Conservation (phyloP, 2,329 filamentous ascomycete species). For the Aspergillus viridinutans region DNA sequence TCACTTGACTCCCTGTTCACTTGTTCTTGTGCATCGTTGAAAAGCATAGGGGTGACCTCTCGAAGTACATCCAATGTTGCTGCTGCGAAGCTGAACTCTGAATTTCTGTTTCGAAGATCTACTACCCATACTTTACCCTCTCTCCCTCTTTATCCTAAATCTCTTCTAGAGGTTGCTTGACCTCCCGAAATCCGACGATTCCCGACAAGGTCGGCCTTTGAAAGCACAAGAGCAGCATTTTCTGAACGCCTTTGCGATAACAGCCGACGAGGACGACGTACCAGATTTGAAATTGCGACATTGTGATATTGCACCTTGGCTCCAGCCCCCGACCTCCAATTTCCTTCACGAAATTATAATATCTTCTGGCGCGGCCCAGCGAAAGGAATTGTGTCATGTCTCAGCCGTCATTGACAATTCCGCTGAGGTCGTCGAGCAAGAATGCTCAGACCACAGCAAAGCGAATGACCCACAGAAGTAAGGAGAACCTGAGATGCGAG, state of each 20-base stretch:
- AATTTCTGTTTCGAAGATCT: neutral
- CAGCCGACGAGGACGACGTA: neutral
- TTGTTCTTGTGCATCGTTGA: neutral
- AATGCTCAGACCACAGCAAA: constrained; percentile 10
- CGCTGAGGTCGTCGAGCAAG: constrained; percentile 15
- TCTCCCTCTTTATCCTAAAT: neutral
- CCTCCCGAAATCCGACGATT: neutral
- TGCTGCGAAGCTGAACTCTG: neutral
- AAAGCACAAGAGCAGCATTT: neutral
- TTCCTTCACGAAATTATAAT: neutral
- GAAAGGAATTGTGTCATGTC: constrained; percentile 6
- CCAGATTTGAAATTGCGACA: neutral
- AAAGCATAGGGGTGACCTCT: neutral
- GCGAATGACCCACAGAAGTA: constrained; percentile 6
- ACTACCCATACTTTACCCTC: neutral
- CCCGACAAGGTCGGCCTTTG: neutral
- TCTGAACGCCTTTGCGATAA: neutral
- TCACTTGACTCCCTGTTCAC: neutral
- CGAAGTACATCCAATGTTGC: neutral
- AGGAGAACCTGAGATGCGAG: constrained; percentile 15
- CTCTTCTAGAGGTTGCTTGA: neutral
- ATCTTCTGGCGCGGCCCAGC: neutral
- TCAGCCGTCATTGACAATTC: constrained; percentile 11
- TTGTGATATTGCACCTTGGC: neutral
- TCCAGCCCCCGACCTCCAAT: neutral